Base-by-base conservation (phyloP, 371 early-diverging fungal genomes). In the Batrachochytrium dendrobatidis region DNA sequence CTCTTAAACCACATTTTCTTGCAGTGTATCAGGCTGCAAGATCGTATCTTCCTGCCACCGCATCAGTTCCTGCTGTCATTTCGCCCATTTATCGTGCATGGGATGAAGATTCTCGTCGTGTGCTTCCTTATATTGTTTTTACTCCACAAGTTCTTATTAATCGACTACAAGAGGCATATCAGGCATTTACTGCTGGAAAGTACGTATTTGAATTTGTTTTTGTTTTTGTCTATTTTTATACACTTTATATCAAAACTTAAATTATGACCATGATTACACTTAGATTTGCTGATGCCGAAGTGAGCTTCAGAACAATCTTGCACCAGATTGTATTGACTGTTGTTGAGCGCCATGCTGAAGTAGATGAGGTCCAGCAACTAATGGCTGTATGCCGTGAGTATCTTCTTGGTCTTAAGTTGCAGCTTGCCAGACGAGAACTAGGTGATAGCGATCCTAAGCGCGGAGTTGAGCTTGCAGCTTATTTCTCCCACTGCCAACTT, bases 401-500 rank as follows among this genome's bases (percentile, higher is more conserved):
- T 70, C 72, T 94, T 20, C 69, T 91, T 33, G 98, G 94, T 50
- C 69, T 92, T 32, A 76, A 79, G 20, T 83, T 95, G 74, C 95
- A 94, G 66, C 76, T 85, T 54, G 78, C 74, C 50, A 86, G 93
- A n/a, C 79, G 84, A 51, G 72, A 80, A 26, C 67, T 82, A 31
- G 65, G 69, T 45, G 83, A 78, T 20, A 75, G 76, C 12, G 72
- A 82, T 30, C 81, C 85, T 60, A 77, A 75, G 52, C 83, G 89
- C 18, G 82, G 83, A 34, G 65, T 95, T 12, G 96, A 94, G 66
- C 78, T 98, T 45, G 91, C 94, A 1, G 90, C 91, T 4, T 95
- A 94, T 75, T 95, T 95, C 66, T 89, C 98, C 3, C 88, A 92
- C 60, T 91, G 92, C 70, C 79, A 89, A 57, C 76, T 98, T 45